Evolutionary conservation across 768 basidiomycete species (phyloP).

Genomic region (Dacryopinax spathularia): DNA sequence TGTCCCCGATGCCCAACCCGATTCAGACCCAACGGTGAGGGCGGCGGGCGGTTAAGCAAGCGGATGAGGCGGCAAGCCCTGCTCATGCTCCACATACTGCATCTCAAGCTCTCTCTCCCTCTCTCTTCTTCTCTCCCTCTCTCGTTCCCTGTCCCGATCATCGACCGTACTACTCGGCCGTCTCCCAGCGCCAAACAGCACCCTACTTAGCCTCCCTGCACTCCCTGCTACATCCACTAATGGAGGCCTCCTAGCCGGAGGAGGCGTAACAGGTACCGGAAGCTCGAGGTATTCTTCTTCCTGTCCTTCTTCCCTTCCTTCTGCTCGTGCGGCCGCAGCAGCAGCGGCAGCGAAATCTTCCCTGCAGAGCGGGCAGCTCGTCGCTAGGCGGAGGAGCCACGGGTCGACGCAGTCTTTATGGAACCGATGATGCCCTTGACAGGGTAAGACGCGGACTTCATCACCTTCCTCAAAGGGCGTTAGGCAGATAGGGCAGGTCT

Average conservation of each 20-base stretch:
- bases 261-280: not conserved
- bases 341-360: conserved; percentile 31
- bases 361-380: conserved; percentile 83
- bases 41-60: not conserved
- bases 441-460: conserved; percentile 77
- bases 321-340: not conserved
- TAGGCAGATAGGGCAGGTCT: conserved; percentile 91
- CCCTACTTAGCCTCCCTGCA: not conserved
- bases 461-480: conserved; percentile 90
- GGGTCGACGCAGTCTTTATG: conserved; percentile 84
- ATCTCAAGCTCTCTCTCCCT: not conserved
- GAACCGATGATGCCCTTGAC: conserved; percentile 81
- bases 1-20: too few relatives aligned
- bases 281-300: not conserved
- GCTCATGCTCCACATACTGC: not conserved
- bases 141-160: not conserved
- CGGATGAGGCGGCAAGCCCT: not conserved
- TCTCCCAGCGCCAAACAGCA: not conserved
- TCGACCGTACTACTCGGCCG: not conserved
- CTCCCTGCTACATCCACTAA: not conserved
- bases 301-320: not conserved
- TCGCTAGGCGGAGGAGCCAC: conserved; percentile 81
- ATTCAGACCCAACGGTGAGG: not conserved
- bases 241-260: not conserved
- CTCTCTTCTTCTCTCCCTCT: not conserved